Conservation (phyloP, 2,329 filamentous ascomycete genomes). For the Dothistroma septosporum region DNA sequence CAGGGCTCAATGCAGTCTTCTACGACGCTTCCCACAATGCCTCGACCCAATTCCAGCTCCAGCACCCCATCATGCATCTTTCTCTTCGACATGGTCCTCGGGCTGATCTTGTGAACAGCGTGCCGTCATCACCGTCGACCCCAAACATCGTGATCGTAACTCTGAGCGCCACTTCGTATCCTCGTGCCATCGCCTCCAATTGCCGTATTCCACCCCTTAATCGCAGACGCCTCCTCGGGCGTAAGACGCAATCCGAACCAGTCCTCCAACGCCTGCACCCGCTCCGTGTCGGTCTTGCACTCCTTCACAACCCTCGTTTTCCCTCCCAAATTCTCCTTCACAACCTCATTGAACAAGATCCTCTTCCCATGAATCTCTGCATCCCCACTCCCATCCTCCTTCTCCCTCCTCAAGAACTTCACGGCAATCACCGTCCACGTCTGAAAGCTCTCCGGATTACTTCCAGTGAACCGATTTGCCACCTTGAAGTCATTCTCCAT, state of each 20-base stretch:
- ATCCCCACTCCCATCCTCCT: conserved; percentile 12
- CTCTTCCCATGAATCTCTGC: conserved; percentile 37
- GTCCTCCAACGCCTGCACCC: conserved; percentile 40
- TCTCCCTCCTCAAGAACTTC: conserved; percentile 41
- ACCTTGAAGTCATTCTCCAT: conserved; percentile 56
- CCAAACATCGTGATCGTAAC: neutral
- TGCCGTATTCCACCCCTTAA: conserved; percentile 29
- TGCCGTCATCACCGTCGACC: too few species aligned
- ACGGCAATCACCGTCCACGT: conserved; percentile 50
- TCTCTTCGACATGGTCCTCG: neutral
- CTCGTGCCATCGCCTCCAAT: neutral
- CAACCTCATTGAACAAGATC: conserved; percentile 41
- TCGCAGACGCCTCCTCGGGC: conserved; percentile 36
- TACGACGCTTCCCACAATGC: too few species aligned
- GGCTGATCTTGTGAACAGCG: too few species aligned
- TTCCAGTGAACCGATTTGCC: conserved; percentile 56
- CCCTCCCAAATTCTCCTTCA: conserved; percentile 45
- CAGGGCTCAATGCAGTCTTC: too few species aligned
- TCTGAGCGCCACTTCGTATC: neutral
- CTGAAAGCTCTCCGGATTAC: conserved; percentile 48
- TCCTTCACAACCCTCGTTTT: conserved; percentile 41
- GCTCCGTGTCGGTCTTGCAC: conserved; percentile 41
- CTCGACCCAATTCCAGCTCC: neutral
- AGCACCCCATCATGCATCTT: neutral
- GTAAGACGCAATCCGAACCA: conserved; percentile 44